Conservation (phyloP, 257 asterid genomes). For the Fraxinus excelsior region DNA sequence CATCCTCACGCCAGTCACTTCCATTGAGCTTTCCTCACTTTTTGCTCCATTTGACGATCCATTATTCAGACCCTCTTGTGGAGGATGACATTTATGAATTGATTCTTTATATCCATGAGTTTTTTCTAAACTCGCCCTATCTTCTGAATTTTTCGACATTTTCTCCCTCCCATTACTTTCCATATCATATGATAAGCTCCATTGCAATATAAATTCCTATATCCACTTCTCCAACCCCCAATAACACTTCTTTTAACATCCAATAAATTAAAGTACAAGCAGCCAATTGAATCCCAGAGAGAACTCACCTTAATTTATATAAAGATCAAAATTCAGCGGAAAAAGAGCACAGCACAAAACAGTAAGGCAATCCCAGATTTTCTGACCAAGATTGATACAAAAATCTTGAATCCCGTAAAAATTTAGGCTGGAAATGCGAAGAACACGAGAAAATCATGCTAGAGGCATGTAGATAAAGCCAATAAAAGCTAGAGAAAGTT, state of each 20-base stretch:
- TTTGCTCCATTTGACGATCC: conserved; percentile 20
- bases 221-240: conserved; percentile 19
- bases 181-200: conserved; percentile 44
- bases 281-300: conserved; percentile 21
- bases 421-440: conserved; percentile 29
- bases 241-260: conserved; percentile 3
- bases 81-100: conserved; percentile 2
- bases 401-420: conserved; percentile 18
- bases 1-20: conserved; percentile 23
- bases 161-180: conserved; percentile 43
- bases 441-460: conserved; percentile 31
- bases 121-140: conserved; percentile 28
- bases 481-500: conserved; percentile 25
- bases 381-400: conserved; percentile 22
- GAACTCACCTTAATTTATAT: conserved; percentile 15
- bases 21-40: conserved; percentile 18
- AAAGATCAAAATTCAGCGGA: conserved; percentile 10
- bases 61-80: conserved; percentile 13
- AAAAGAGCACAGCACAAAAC: conserved; percentile 3
- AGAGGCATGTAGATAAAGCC: conserved; percentile 9
- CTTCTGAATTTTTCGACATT: conserved; percentile 28
- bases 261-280: neutral
- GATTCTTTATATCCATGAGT: conserved; percentile 24
- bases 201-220: conserved; percentile 24
- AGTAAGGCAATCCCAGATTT: conserved; percentile 9